phyloP scores from a whole-genome alignment of 1,284 basidiomycete species.

The Puccinia polysora region DNA sequence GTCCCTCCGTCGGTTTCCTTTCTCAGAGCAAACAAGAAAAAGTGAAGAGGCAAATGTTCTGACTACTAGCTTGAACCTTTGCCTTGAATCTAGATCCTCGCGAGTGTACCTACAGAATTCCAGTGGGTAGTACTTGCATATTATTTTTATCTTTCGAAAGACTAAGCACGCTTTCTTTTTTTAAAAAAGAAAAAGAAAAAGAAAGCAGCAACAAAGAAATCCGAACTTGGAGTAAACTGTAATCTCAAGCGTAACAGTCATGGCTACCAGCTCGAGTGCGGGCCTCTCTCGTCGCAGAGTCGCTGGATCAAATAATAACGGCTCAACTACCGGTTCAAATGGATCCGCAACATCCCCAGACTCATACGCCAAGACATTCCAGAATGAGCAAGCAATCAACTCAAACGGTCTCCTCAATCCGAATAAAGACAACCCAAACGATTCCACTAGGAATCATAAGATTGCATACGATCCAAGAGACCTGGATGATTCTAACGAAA shows the following conservation, averaged over 20 bases:
- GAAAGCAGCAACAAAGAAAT: background rate
- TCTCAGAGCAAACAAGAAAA: no score
- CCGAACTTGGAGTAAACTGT: no score
- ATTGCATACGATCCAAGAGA: slow-evolving; percentile 93
- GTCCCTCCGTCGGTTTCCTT: no score
- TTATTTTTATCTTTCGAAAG: no score
- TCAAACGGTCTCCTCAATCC: slow-evolving; percentile 39
- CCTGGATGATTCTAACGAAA: slow-evolving; percentile 69
- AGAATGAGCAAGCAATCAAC: background rate
- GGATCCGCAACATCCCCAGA: slow-evolving; percentile 21
- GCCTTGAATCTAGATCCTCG: no score
- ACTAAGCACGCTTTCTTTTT: no score
- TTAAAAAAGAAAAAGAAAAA: background rate
- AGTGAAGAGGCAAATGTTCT: no score
- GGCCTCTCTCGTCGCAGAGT: slow-evolving; percentile 55
- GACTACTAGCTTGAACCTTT: no score
- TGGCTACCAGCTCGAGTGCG: slow-evolving; percentile 51
- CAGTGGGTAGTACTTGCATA: no score
- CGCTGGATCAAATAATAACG: slow-evolving; percentile 47
- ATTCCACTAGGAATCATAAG: slow-evolving; percentile 55
- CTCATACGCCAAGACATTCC: slow-evolving; percentile 12
- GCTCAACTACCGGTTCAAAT: slow-evolving; percentile 35
- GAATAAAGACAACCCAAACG: slow-evolving; percentile 40
- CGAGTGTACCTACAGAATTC: no score
- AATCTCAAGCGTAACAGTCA: no score